Base-by-base conservation (phyloP, 1,139 yeast species). In the Nadsonia starkeyi-henricii region DNA sequence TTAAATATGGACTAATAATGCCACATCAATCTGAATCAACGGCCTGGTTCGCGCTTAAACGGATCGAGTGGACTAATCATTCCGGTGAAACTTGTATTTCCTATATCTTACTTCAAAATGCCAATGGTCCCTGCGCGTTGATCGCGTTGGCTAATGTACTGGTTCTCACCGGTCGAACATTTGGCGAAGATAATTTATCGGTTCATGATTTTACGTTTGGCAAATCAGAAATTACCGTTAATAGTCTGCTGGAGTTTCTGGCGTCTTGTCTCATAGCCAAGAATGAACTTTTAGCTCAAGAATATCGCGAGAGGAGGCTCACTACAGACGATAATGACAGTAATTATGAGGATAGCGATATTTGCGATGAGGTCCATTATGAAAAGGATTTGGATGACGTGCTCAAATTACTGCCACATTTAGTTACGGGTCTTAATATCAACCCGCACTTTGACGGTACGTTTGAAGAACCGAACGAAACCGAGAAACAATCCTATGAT, bases 121-220 rank as follows among this genome's bases (percentile, higher is more conserved):
- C 65, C 45, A 85, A 88, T 58, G 96, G 96, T 0, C 95, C 96
- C 0, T 88, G 96, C 60, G 95, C 96, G 1, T 65, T 89, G 43
- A 75, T 88, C n/a, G 89, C 96, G 0, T 66, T 89, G 43, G 73
- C 80, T 47, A 89, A 89, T 61, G 76, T 88, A 0, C 61, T 86
- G 28, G 62, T 72, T 7, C 55, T 73, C 21, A 49, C 54, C 26
- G 63, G 56, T 36, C 49, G 55, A 7, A 53, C 48, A 41, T 45
- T 54, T 20, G 41, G 46, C 44, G 43, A 41, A 48, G 52, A 47
- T 46, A 23, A 23, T 23, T 23, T 23, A 23, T 23, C 13, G 49
- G 43, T 8, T 21, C 20, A 18, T 51, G 48, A 15, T 48, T 52
- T 33, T 50, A 57, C 8, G 47, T 44, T 17, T 62, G n/a, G 47